These are phyloP conservation scores for Camelina sativa DNA, from an alignment of 345 rosid genomes.

Conservation along the genomic window DNA sequence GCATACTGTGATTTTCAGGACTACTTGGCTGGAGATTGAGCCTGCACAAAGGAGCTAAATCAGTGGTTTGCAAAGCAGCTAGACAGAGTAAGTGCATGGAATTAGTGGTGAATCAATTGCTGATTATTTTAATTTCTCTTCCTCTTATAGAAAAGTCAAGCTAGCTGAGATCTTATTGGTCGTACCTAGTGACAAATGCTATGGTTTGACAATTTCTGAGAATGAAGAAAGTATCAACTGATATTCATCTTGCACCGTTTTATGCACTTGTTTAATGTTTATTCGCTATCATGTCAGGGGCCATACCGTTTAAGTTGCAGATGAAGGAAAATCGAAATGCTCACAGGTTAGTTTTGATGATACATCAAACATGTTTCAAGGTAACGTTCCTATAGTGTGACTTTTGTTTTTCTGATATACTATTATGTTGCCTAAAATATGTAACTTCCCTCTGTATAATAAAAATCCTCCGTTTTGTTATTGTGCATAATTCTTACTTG, in stretches of 20 bases:
- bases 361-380: conserved; percentile 70
- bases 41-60: conserved; percentile 80
- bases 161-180: conserved; percentile 13
- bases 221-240: conserved; percentile 13
- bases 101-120: background rate
- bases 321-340: conserved; percentile 96
- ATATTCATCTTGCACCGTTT: conserved; percentile 9
- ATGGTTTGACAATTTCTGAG: conserved; percentile 16
- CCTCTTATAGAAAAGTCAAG: background rate
- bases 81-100: conserved; percentile 67
- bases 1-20: conserved; percentile 90
- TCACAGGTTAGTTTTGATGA: conserved; percentile 97
- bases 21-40: conserved; percentile 86
- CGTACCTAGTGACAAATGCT: background rate
- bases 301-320: conserved; percentile 89
- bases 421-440: conserved; percentile 8
- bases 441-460: background rate
- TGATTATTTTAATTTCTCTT: conserved; percentile 14
- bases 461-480: background rate
- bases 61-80: conserved; percentile 92
- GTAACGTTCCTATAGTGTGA: conserved; percentile 47
- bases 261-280: conserved; percentile 20
- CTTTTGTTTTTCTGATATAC: background rate
- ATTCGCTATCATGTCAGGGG: conserved; percentile 56
- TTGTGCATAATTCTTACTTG: conserved; percentile 6